Conservation (phyloP, 129 eudicot genomes). For the Tanacetum coccineum region DNA sequence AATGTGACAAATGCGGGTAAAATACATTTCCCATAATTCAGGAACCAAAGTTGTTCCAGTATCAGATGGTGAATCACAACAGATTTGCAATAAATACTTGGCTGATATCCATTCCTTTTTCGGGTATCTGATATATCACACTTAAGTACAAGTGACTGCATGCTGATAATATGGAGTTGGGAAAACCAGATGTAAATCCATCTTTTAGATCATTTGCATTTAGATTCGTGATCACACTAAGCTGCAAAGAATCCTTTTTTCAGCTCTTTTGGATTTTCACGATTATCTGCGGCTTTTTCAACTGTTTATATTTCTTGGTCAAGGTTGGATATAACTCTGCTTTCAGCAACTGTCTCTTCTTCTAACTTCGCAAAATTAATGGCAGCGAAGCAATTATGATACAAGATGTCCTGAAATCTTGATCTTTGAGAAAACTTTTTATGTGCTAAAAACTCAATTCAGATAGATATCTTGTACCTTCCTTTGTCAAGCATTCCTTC, state of each 20-base stretch:
- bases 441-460: slow-evolving; percentile 42
- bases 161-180: too few relatives aligned
- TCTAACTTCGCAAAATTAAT: slow-evolving; percentile 42
- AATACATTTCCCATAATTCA: slow-evolving; percentile 67
- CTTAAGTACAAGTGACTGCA: too few relatives aligned
- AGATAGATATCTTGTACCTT: slow-evolving; percentile 48
- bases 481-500: slow-evolving; percentile 31
- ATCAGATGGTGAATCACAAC: slow-evolving; percentile 68
- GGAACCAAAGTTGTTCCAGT: slow-evolving; percentile 54
- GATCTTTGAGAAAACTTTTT: slow-evolving; percentile 43
- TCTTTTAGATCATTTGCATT: too few relatives aligned
- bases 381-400: slow-evolving; percentile 58
- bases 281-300: slow-evolving; percentile 69
- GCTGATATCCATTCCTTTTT: slow-evolving; percentile 62
- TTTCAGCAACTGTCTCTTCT: slow-evolving; percentile 51
- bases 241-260: slow-evolving; percentile 73
- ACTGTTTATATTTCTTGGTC: slow-evolving; percentile 75
- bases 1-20: slow-evolving; percentile 60
- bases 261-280: slow-evolving; percentile 46
- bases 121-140: slow-evolving; percentile 61
- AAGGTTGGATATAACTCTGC: slow-evolving; percentile 60
- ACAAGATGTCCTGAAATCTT: slow-evolving; percentile 63
- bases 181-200: too few relatives aligned
- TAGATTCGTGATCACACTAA: slow-evolving; percentile 71
- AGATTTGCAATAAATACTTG: slow-evolving; percentile 67